Conservation (phyloP, 805 yeast genomes). For the Candida arabinofermentans region DNA sequence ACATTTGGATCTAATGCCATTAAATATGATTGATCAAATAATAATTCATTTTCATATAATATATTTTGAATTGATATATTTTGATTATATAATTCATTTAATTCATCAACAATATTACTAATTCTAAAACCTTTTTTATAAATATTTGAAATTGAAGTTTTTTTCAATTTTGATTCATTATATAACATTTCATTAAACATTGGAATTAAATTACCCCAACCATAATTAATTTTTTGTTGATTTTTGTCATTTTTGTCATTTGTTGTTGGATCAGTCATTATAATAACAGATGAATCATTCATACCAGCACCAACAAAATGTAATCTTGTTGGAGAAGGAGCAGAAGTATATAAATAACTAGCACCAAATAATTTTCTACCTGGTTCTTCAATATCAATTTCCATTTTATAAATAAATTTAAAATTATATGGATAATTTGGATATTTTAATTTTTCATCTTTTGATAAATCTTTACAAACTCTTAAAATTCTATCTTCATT, state of each 20-base stretch:
- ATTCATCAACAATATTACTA: slow-evolving; percentile 4
- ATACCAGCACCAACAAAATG: slow-evolving; percentile 30
- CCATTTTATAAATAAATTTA: slow-evolving; percentile 18
- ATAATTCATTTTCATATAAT: slow-evolving; percentile 15
- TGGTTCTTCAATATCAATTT: slow-evolving; percentile 9
- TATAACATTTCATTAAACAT: slow-evolving; percentile 15
- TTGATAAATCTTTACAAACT: slow-evolving; percentile 12
- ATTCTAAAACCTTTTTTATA: slow-evolving; percentile 21
- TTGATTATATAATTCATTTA: slow-evolving; percentile 7
- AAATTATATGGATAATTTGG: slow-evolving; percentile 18
- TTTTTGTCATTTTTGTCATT: no score
- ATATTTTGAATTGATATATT: slow-evolving; percentile 7
- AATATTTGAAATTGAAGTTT: slow-evolving; percentile 7
- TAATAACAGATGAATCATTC: slow-evolving; percentile 21
- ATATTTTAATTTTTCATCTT: slow-evolving; percentile 3
- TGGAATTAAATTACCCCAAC: slow-evolving; percentile 10
- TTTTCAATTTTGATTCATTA: slow-evolving; percentile 10
- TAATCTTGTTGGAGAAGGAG: slow-evolving; percentile 29
- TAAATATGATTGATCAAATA: slow-evolving; percentile 17
- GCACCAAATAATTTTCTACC: slow-evolving; percentile 30
- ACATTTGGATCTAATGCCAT: slow-evolving; percentile 10
- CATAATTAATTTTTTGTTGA: no score
- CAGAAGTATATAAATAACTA: slow-evolving; percentile 25
- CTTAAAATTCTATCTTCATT: slow-evolving; percentile 5
- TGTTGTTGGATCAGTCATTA: no score